Conservation (phyloP, 2,329 filamentous ascomycete species). For the Mollisiaceae sp. region DNA sequence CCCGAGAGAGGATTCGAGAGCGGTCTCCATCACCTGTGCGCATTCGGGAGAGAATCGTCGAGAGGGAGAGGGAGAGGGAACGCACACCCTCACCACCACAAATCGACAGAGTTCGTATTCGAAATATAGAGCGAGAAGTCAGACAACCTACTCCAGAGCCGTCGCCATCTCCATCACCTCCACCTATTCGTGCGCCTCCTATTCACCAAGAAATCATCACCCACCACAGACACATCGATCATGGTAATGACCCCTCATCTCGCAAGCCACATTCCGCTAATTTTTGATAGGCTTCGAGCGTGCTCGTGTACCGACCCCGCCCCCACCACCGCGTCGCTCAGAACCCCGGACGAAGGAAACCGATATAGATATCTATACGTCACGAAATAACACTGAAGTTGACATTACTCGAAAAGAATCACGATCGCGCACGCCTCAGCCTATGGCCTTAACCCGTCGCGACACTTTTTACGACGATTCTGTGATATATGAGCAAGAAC, state of each 20-base stretch:
- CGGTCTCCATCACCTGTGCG: constrained; percentile 38
- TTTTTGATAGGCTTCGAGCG: constrained; percentile 39
- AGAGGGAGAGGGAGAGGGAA: constrained; percentile 37
- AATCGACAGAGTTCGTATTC: constrained; percentile 39
- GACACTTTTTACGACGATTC: constrained; percentile 67
- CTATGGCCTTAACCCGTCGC: constrained; percentile 35
- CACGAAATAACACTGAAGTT: constrained; percentile 60
- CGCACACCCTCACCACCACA: constrained; percentile 37
- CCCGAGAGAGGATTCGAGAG: constrained; percentile 38
- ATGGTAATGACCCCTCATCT: constrained; percentile 61
- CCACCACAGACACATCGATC: constrained; percentile 79
- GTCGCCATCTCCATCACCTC: constrained; percentile 38
- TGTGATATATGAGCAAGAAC: constrained; percentile 60
- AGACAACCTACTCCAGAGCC: constrained; percentile 30
- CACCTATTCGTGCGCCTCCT: constrained; percentile 69
- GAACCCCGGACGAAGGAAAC: constrained; percentile 49
- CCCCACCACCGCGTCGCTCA: constrained; percentile 40
- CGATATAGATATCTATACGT: constrained; percentile 66
- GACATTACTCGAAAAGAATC: constrained; percentile 50
- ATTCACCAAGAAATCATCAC: constrained; percentile 91
- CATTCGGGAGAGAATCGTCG: constrained; percentile 38
- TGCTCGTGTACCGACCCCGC: constrained; percentile 34
- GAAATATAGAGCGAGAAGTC: constrained; percentile 35
- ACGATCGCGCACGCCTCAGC: constrained; percentile 21
- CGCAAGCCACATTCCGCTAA: constrained; percentile 22